phyloP scores from a whole-genome alignment of 2,329 filamentous ascomycete species.

The Exserohilum turcica region DNA sequence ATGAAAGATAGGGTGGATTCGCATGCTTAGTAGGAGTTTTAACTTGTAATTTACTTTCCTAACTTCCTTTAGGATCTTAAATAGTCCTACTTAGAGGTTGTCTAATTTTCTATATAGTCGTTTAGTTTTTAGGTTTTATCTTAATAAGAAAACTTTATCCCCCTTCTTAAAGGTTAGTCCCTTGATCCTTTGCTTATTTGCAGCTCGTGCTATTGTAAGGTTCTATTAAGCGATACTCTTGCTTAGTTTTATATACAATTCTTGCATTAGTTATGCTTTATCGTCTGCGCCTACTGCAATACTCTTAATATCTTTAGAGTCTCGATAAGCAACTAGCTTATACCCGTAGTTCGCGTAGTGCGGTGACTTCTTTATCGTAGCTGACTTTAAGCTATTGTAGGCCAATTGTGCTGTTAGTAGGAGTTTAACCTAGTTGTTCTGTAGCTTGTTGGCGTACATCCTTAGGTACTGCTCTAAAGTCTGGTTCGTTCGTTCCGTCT shows the following conservation, averaged over 20 bases:
- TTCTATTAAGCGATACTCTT: not conserved
- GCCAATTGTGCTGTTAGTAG: not conserved
- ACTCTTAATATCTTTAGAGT: not conserved
- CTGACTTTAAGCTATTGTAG: not conserved
- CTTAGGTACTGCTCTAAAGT: not conserved
- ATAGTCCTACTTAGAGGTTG: not conserved
- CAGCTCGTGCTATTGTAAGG: not conserved
- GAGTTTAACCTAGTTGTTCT: not conserved
- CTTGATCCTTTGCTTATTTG: not conserved
- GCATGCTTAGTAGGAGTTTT: too few relatives aligned
- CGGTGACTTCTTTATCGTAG: not conserved
- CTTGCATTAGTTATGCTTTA: not conserved
- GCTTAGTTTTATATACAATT: not conserved
- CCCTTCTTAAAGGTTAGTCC: conserved; percentile 3
- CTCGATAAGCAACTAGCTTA: not conserved
- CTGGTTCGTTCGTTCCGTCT: not conserved
- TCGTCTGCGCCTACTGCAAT: not conserved
- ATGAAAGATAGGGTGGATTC: too few relatives aligned
- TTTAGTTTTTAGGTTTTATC: not conserved
- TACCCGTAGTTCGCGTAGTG: not conserved
- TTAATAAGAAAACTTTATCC: not conserved
- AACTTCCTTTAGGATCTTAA: not conserved
- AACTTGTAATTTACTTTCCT: not conserved
- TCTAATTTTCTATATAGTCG: not conserved
- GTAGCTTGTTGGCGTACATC: not conserved